Evolutionary conservation across 768 basidiomycete genomes (phyloP), one percentile per base, ranked within the genome.

Genomic region (Multifurca ochricompacta): DNA sequence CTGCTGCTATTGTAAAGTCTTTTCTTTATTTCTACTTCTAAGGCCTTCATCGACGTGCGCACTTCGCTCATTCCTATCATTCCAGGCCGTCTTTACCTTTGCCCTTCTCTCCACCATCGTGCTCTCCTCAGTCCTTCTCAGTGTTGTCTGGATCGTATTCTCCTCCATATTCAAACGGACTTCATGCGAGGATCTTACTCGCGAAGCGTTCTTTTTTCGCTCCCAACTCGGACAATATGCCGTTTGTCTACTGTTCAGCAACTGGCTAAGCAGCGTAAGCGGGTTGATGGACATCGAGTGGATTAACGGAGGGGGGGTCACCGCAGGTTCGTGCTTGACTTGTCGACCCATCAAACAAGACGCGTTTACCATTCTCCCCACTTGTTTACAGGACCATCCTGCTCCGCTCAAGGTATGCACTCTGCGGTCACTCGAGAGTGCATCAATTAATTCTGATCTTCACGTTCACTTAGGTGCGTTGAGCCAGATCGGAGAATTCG

Each of bases 171-270:
- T 63, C 36, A 51, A 61, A 64, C 52, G 62, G 21, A 48, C 62
- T 51, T 32, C 58, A 65, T 30, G 59, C 54, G 16, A 45, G 62
- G 36, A 48, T 9, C 27, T 36, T 19, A 53, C 61, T 4, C 64
- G 66, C 30, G 80, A 81, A 65, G 77, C 74, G 37, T 69, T 79
- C 55, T 86, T 87, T 67, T 85, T 88, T 67, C 75, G 77, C 53
- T 85, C 84, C 6, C 84, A 85, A 58, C 75, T 87, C 13, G 87
- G 87, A 1, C 75, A 77, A 46, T 87, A 86, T 64, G 76, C 78
- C n/a, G 74, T 71, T 35, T 85, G 79, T 62, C 71, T 89, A 52
- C 70, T 87, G 56, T 59, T 81, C 25, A 76, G 77, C 56, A 81
- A 86, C 65, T 68, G 78, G 49, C 68, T 82, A 63, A 77, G 70